Percentiles rank a stretch among this genome's conserved stretches.
phyloP scores from a whole-genome alignment of 768 basidiomycete species.

The Tephrocybe sp. region DNA sequence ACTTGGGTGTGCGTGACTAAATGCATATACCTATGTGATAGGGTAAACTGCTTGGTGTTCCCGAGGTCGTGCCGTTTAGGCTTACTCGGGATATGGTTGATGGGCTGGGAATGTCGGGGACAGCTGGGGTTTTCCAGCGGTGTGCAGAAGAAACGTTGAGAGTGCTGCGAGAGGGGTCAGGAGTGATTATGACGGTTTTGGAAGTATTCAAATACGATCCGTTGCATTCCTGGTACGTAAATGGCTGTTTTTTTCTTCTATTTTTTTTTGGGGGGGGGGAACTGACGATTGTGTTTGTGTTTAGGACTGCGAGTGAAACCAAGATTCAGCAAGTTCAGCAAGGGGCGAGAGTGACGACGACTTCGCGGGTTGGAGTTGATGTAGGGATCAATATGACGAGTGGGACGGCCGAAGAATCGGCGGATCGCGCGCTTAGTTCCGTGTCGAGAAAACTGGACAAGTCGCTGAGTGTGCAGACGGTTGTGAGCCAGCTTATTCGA shows the following conservation, averaged over 20 bases:
- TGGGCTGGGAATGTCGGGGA: constrained; percentile 87
- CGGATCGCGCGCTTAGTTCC: constrained; percentile 80
- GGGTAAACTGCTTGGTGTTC: constrained; percentile 77
- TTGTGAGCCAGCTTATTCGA: constrained; percentile 88
- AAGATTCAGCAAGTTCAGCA: constrained; percentile 68
- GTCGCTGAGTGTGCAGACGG: constrained; percentile 85
- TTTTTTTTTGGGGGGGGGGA: too few species aligned
- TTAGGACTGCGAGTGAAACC: constrained; percentile 75
- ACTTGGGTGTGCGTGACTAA: too few species aligned
- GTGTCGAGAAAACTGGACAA: constrained; percentile 84
- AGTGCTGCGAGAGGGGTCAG: constrained; percentile 81
- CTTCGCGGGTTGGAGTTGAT: constrained; percentile 34
- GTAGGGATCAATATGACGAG: constrained; percentile 63
- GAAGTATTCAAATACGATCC: constrained; percentile 98
- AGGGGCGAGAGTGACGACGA: constrained; percentile 25
- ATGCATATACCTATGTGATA: constrained; percentile 30
- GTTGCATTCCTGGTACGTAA: constrained; percentile 89
- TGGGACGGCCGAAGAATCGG: constrained; percentile 76
- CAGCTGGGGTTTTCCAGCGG: constrained; percentile 91
- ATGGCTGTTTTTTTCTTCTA: too few species aligned
- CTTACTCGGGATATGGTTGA: constrained; percentile 94
- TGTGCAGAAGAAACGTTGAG: constrained; percentile 94
- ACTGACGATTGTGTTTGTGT: not conserved
- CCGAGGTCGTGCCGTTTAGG: constrained; percentile 92
- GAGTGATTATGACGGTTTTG: constrained; percentile 89